phyloP scores from a whole-genome alignment of 768 basidiomycete genomes.

The Punctularia strigosozonata region DNA sequence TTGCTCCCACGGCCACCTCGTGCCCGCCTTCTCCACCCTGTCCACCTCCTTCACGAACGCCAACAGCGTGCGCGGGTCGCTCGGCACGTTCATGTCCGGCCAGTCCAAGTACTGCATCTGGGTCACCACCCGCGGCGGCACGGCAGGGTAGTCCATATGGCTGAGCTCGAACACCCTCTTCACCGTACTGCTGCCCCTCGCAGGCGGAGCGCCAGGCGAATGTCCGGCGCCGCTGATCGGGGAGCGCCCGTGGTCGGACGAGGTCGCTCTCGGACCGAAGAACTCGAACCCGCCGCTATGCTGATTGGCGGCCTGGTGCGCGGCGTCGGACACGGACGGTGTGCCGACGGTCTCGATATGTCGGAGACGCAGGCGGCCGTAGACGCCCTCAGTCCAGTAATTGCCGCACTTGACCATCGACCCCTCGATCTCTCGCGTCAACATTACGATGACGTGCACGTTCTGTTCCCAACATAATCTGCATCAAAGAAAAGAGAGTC shows the following conservation, averaged over 20 bases:
- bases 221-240: neutral
- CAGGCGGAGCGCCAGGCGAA: constrained; percentile 3
- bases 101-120: constrained; percentile 92
- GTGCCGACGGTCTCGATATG: constrained; percentile 35
- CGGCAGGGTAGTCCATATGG: constrained; percentile 46
- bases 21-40: constrained; percentile 12
- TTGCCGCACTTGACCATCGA: constrained; percentile 81
- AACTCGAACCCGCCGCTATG: constrained; percentile 23
- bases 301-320: neutral
- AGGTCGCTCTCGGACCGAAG: constrained; percentile 26
- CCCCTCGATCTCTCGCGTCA: constrained; percentile 86
- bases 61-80: constrained; percentile 65
- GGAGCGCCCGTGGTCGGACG: too few species aligned
- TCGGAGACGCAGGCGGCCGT: constrained; percentile 61
- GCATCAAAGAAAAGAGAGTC: neutral
- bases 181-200: constrained; percentile 23
- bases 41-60: constrained; percentile 66
- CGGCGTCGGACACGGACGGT: constrained; percentile 19
- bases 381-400: constrained; percentile 69
- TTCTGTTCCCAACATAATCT: constrained; percentile 92
- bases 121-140: constrained; percentile 52
- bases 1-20: constrained; percentile 12
- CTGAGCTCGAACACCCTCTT: constrained; percentile 59
- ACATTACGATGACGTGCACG: constrained; percentile 92
- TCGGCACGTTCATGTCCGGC: constrained; percentile 95